Base-by-base conservation (phyloP, 2,329 filamentous ascomycete species). In the Phyllosticta citribraziliensis region DNA sequence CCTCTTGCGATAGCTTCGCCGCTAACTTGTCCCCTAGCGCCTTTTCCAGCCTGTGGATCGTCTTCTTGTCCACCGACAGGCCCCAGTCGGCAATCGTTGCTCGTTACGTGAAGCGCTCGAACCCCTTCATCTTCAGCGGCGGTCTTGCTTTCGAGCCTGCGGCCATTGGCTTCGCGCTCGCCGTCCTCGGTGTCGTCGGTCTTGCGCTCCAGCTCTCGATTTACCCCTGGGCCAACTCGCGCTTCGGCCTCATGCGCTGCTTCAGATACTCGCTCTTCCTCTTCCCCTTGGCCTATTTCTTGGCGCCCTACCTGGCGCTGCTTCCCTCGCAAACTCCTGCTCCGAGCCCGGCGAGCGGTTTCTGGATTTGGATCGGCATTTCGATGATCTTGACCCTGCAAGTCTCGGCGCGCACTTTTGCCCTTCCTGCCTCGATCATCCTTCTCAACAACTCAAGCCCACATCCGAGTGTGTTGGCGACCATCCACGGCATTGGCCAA, bases 161-260 rank as follows among this genome's bases (percentile, higher is more conserved):
- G 1, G 82, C 83, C 2, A 87, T 94, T 33, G 89, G 89, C n/a
- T 75, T 89, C 52, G 88, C 88, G 4, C 91, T 92, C 76, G 85
- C 89, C 2, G 85, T 88, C 57, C 81, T 94, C 17, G 90, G 89
- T 9, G 74, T 83, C 56, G 84, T 93, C 52, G 90, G 90, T n/a
- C 87, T 94, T 47, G 75, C 79, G 0, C 77, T 94, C 54, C 88
- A 90, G 70, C 80, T 90, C 22, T 78, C 88, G 56, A 74, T 90
- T 10, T 93, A 92, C 69, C 88, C 89, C 1, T 74, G 75, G 30
- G 75, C 91, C 19, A 88, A 88, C 55, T 76, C 79, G 1, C 81
- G 81, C 2, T 80, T 90, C 1, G 89, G 89, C 35, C 88, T 87
- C 1, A 74, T 91, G 58, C 77, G 78, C 5, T 86, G 84, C 52